These are phyloP conservation scores for Trypanosoma scelopori DNA, from an alignment of 208 protist species.

Conservation along the genomic window DNA sequence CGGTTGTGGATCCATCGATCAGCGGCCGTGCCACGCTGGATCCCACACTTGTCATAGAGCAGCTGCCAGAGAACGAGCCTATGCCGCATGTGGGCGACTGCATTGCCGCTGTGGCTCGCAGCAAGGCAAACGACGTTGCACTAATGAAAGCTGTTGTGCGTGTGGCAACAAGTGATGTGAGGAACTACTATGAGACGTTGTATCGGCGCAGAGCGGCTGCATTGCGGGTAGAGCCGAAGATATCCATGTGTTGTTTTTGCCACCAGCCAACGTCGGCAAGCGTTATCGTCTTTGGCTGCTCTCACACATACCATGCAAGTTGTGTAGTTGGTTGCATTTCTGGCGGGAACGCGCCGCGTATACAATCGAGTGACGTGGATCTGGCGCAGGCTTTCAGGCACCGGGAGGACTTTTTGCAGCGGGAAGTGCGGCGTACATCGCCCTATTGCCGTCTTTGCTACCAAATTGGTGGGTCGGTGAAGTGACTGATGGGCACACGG, in stretches of 20 bases:
- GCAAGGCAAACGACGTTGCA: constrained; percentile 37
- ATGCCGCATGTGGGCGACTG: constrained; percentile 46
- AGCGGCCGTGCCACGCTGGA: constrained; percentile 47
- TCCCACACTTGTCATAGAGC: constrained; percentile 41
- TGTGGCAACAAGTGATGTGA: constrained; percentile 53
- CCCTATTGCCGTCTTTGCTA: constrained; percentile 29
- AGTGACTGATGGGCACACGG: not conserved
- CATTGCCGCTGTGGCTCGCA: constrained; percentile 49
- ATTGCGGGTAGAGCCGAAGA: constrained; percentile 38
- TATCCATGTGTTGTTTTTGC: constrained; percentile 33
- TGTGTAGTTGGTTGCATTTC: constrained; percentile 54
- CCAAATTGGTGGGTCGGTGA: not conserved
- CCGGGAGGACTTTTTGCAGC: constrained; percentile 15
- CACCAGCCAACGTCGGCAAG: constrained; percentile 21
- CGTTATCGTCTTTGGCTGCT: constrained; percentile 57
- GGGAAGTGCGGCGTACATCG: not conserved
- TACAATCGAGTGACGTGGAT: constrained; percentile 11
- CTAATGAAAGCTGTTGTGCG: constrained; percentile 47
- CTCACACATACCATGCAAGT: constrained; percentile 55
- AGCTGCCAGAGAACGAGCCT: constrained; percentile 47
- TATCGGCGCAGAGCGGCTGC: constrained; percentile 34
- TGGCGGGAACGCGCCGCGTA: constrained; percentile 20
- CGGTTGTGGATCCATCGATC: constrained; percentile 55
- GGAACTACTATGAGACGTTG: constrained; percentile 36
- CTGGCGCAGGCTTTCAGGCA: constrained; percentile 21